Percentiles rank a stretch among this genome's conserved stretches.
Evolutionary conservation across 2,329 filamentous ascomycete species (phyloP).

Genomic region (Fusarium illudens): DNA sequence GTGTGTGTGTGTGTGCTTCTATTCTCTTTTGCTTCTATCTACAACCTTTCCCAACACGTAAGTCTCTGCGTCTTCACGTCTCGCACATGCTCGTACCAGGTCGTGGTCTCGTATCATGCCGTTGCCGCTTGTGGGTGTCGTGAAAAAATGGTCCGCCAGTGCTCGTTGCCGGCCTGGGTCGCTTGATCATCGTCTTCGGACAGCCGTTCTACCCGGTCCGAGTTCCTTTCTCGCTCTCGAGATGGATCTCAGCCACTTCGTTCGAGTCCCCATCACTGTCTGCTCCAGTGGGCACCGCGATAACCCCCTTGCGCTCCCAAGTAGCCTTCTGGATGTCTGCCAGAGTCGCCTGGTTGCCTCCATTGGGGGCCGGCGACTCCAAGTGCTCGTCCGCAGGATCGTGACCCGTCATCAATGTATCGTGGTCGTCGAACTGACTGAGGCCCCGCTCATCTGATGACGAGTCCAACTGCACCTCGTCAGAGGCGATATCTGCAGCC

Average conservation of each 20-base stretch:
- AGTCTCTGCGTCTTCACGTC: neutral
- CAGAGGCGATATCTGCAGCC: constrained; percentile 52
- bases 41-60: constrained; percentile 27
- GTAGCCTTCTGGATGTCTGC: constrained; percentile 45
- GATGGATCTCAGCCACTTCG: constrained; percentile 60
- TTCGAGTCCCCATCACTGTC: constrained; percentile 52
- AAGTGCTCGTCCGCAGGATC: constrained; percentile 20
- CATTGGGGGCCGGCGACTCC: constrained; percentile 21
- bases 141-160: constrained; percentile 17
- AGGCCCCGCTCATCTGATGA: constrained; percentile 48
- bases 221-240: constrained; percentile 51
- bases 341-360: constrained; percentile 23
- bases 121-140: constrained; percentile 29
- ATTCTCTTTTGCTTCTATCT: constrained; percentile 35
- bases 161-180: constrained; percentile 8
- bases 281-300: constrained; percentile 51
- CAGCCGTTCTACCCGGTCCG: constrained; percentile 35
- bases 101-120: constrained; percentile 22
- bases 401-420: constrained; percentile 44
- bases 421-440: constrained; percentile 39
- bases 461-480: constrained; percentile 54
- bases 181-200: constrained; percentile 18
- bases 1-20: constrained; percentile 17
- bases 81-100: constrained; percentile 23
- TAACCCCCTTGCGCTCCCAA: constrained; percentile 49